Base-by-base conservation (phyloP, 805 yeast genomes). In the Pichia paraexigua region DNA sequence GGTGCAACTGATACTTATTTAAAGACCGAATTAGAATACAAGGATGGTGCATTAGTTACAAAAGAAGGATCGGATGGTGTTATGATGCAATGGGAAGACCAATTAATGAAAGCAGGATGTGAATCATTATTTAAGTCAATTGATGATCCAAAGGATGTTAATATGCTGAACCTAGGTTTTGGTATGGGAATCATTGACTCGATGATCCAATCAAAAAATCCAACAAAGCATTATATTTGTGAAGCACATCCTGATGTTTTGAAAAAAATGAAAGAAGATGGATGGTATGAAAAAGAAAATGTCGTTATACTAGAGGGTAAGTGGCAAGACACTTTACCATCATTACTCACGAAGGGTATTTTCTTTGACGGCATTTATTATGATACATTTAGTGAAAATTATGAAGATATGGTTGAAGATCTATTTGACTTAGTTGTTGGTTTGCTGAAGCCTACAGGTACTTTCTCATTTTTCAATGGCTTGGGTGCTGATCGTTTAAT, bases 111-210 rank as follows among this genome's bases (percentile, higher is more conserved):
- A 48, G 73, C 83, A 17, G 95, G 95, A 1, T 85, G 95, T 50
- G 82, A 85, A 35, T 71, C 92, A 0, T 64, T 92, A n/a, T 82
- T 84, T 63, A 71, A 71, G 46, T 71, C 79, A 1, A 59, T 69
- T 13, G 64, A 60, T 9, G 69, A 59, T 28, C 66, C 63, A 1
- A 64, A 64, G 1, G 71, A 73, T 37, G 63, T 72, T 11, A 76
- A 71, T 41, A 80, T 92, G 2, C 71, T 92, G 39, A 91, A 91
- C 61, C 87, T 91, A 41, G 98, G 98, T 0, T 91, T 92, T 64
- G 98, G 98, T 2, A 88, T 91, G 97, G 98, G 98, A 2, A 92
- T 91, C 49, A 90, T 91, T 49, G 98, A 91, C 64, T 70, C 79
- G 1, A 80, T 83, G 76, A 86, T 91, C 53, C 85, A 85, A 62